A percentile compares a stretch with the other conserved stretches of the same genome.
phyloP scores from a whole-genome alignment of 495 filamentous ascomycete genomes.

The Penicillium waksmanii region DNA sequence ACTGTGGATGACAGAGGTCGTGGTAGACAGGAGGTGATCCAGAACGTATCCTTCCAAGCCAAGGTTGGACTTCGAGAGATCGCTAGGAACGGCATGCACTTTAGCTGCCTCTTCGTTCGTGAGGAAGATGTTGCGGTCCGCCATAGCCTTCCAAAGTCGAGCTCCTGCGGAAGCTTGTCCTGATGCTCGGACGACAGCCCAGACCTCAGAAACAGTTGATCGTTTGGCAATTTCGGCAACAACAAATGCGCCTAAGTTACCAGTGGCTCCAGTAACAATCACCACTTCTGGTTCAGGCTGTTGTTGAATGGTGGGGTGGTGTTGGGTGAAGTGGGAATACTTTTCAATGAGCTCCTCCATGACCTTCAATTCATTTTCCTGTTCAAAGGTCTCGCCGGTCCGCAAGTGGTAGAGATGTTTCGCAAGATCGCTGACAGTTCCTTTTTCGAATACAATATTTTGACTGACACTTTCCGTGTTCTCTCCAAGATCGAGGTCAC shows the following conservation, averaged over 20 bases:
- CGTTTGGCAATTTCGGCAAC: conserved; percentile 45
- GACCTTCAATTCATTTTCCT: conserved; percentile 32
- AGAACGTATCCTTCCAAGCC: conserved; percentile 48
- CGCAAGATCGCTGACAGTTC: conserved; percentile 41
- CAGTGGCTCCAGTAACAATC: conserved; percentile 63
- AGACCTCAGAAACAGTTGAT: conserved; percentile 44
- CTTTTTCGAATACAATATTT: conserved; percentile 53
- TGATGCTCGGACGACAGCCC: conserved; percentile 61
- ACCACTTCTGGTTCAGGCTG: conserved; percentile 24
- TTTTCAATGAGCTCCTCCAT: conserved; percentile 44
- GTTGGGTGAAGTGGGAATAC: conserved; percentile 42
- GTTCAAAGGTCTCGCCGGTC: conserved; percentile 25
- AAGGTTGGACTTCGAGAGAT: conserved; percentile 42
- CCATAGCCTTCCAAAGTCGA: conserved; percentile 26
- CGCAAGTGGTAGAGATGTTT: conserved; percentile 30
- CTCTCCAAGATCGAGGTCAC: conserved; percentile 34
- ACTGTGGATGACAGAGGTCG: conserved; percentile 60
- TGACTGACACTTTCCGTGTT: conserved; percentile 38
- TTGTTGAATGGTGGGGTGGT: conserved; percentile 27
- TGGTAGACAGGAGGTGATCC: conserved; percentile 41
- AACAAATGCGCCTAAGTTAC: conserved; percentile 62
- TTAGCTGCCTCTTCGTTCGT: conserved; percentile 24
- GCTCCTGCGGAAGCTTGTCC: conserved; percentile 28
- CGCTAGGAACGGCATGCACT: conserved; percentile 26
- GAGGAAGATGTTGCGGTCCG: conserved; percentile 26